Percentiles rank a stretch among this genome's conserved stretches.
Evolutionary conservation across 2,329 filamentous ascomycete species (phyloP).

Genomic region (Colletotrichum simmondsii): DNA sequence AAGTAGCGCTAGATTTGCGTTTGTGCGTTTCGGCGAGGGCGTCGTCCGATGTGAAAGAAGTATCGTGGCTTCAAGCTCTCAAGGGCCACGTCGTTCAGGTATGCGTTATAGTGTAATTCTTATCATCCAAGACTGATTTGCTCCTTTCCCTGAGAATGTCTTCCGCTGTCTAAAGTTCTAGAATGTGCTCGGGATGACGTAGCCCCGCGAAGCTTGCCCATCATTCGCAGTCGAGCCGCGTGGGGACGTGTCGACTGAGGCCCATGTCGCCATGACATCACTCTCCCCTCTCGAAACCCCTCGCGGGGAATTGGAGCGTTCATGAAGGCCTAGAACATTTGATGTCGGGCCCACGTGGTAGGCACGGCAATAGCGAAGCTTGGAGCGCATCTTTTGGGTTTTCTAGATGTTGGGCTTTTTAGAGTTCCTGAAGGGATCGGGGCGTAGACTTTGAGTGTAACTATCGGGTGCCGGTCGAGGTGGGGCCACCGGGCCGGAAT

Average conservation of each 20-base stretch:
- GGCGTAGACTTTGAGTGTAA: not conserved
- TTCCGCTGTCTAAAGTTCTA: not conserved
- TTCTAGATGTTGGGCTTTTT: not conserved
- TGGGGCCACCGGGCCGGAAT: not conserved
- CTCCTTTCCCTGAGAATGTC: too few species aligned
- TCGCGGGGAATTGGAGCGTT: not conserved
- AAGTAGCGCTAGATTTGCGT: not conserved
- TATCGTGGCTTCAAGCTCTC: not conserved
- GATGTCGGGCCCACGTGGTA: not conserved
- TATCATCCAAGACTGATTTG: not conserved
- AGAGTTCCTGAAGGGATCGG: not conserved
- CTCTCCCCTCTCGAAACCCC: not conserved
- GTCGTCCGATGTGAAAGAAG: not conserved
- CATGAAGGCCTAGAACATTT: not conserved
- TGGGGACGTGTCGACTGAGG: not conserved
- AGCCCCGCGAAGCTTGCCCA: not conserved
- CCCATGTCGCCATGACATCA: conserved; percentile 30
- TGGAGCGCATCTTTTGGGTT: not conserved
- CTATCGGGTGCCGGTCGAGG: not conserved
- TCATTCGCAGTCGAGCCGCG: not conserved
- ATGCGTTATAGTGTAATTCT: not conserved
- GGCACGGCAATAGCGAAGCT: not conserved
- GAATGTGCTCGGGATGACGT: conserved; percentile 17
- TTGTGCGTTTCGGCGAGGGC: not conserved
- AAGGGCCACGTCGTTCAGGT: not conserved